Base-by-base conservation (phyloP, 805 yeast species). In the Zygoascus bituminiphila region DNA sequence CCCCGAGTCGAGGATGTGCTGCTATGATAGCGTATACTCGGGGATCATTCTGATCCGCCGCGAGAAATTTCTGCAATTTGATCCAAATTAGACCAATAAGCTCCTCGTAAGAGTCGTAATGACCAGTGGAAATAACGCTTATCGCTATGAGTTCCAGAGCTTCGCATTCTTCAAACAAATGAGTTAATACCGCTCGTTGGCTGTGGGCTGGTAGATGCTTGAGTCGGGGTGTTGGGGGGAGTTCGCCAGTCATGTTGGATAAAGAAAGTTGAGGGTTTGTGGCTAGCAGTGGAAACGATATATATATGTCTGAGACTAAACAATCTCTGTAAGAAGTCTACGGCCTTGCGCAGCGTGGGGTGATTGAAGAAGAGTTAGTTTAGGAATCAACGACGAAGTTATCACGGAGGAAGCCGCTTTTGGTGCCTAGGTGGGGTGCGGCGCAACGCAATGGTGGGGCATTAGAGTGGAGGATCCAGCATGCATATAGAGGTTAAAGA, bases 1-100 rank as follows among this genome's bases (percentile, higher is more conserved):
- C 85, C 0, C 97, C 97, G 15, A 88, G 69, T 48, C 96, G 71
- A 15, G 97, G 97, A 66, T 88, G 97, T 0, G 96, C 95, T 0
- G 86, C 81, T n/a, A 89, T 78, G 49, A 89, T 87, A 38, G 49
- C 53, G 24, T 62, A 42, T 26, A 59, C 42, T 24, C 62, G 45
- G 42, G 50, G 19, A 56, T 58, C 51, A 50, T 55, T 45, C 57
- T 55, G 39, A 55, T 65, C 14, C 36, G 50, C 24, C 31, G 63
- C 63, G 3, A 70, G 59, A 29, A 73, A 63, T 12, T 52, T 44
- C 2, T 69, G 55, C 17, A 82, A 63, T 8, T 59, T 60, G 0
- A 37, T 20, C 45, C 84, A 68, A 2, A 72, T 65, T 2, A 55
- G 44, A 44, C 77, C 81, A 14, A 82, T 76, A 24, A 81, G 65